Evolutionary conservation across 2,329 filamentous ascomycete genomes (phyloP).

Genomic region (Fusarium setosum): DNA sequence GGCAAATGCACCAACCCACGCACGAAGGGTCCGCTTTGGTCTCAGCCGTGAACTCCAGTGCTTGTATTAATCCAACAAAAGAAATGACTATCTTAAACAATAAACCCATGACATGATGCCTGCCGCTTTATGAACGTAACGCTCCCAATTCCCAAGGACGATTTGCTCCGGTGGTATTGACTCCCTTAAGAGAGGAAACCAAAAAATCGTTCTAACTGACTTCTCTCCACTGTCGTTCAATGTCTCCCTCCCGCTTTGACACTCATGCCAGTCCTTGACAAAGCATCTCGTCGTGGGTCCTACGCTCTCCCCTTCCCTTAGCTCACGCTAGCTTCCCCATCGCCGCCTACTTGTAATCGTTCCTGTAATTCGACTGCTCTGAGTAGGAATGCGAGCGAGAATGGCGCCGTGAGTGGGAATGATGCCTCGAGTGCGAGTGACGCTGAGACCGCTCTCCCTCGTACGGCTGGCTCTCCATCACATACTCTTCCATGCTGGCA

Average conservation of each 20-base stretch:
- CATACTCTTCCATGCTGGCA: conserved; percentile 38
- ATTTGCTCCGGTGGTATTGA: background rate
- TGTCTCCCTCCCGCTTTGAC: background rate
- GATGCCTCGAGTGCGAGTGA: conserved; percentile 8
- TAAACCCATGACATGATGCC: background rate
- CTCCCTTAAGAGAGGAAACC: background rate
- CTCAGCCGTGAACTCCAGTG: background rate
- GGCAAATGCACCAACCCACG: no score
- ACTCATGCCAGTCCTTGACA: background rate
- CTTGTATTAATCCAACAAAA: conserved; percentile 8
- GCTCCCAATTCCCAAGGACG: background rate
- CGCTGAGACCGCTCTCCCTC: background rate
- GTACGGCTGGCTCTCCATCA: conserved; percentile 38
- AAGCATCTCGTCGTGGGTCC: background rate
- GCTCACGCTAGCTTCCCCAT: background rate
- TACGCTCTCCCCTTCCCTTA: background rate
- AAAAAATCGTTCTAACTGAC: background rate
- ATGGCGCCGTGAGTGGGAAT: background rate
- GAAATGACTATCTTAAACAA: conserved; percentile 12
- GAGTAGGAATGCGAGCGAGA: conserved; percentile 4
- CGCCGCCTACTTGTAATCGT: conserved; percentile 13
- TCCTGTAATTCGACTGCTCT: conserved; percentile 2
- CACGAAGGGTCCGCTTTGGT: no score
- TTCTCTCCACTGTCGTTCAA: background rate
- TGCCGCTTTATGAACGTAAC: conserved; percentile 3